Evolutionary conservation across 108 stramenopile species (phyloP), one percentile per base, ranked within the genome.

Genomic region (Cyclotella sp.): DNA sequence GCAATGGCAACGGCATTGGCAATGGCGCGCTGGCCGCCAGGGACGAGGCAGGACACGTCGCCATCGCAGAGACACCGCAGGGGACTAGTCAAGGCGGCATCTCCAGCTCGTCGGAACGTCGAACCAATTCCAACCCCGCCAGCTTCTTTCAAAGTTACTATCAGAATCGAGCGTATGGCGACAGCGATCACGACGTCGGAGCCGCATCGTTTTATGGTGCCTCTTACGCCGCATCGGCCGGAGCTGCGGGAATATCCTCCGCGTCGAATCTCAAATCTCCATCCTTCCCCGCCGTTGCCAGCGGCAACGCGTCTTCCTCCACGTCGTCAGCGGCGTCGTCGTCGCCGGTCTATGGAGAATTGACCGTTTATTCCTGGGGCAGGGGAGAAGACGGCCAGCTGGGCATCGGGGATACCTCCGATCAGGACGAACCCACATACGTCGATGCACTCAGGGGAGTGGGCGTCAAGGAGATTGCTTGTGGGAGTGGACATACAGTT

Each of bases 401-500:
- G 63, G 93, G 93, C 1, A 77, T 94, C 11, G 93, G 93, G 14
- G 75, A 84, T 45, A 80, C 75, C 2, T 72, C 64, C 53, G 95
- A 95, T 83, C 95, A 96, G 78, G 92, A 94, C 72, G 88, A 89
- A 64, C 97, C 97, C 14, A 93, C 91, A 21, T 92, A 91, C 45
- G 92, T 97, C 29, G 97, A 97, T 73, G 89, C 97, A 0, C 81
- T 97, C 55, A 85, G 95, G 13, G 96, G 93, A 10, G 94, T 95
- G n/a, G 91, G 90, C 7, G 95, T 97, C 4, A 83, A 88, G 46
- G 92, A 95, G 63, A 94, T 97, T 74, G 97, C 95, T 18, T 97
- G 97, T 82, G 97, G 97, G 7, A 89, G 88, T 29, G 97, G 97
- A 15, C 97, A 97, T 82, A 97, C 97, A 0, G 95, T 96, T 11